These are phyloP conservation scores for Lactifluus hygrophoroides DNA, from an alignment of 768 basidiomycete genomes.

Conservation along the genomic window DNA sequence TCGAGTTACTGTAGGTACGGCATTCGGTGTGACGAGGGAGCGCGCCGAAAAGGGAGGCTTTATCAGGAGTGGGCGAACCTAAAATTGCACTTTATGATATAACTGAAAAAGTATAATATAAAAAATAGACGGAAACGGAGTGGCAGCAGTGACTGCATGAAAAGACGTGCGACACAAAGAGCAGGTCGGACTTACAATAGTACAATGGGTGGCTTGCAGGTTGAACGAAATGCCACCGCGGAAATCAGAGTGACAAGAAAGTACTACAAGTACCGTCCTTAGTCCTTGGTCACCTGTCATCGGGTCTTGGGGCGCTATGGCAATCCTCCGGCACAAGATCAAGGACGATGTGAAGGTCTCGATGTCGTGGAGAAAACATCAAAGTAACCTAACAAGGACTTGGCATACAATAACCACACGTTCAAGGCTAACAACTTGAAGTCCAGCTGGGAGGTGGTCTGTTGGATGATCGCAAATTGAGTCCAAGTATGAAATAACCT, in stretches of 20 bases:
- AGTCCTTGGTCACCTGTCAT: neutral
- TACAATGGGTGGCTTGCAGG: neutral
- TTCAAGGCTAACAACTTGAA: neutral
- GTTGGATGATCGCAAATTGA: too few species aligned
- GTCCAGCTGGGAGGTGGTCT: neutral
- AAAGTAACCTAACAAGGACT: neutral
- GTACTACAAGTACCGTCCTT: neutral
- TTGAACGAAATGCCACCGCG: neutral
- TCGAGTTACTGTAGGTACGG: too few species aligned
- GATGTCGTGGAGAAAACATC: neutral
- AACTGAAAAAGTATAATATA: too few species aligned
- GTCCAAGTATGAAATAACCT: neutral
- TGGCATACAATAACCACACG: too few species aligned
- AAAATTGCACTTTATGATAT: too few species aligned
- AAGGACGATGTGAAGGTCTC: neutral
- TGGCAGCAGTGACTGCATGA: neutral
- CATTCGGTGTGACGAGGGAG: too few species aligned
- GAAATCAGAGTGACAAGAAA: neutral
- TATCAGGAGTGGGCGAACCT: too few species aligned
- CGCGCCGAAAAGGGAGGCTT: too few species aligned
- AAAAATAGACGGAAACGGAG: neutral
- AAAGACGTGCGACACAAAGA: neutral
- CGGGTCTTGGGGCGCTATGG: neutral
- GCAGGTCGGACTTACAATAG: neutral
- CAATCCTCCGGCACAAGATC: neutral